phyloP scores from a whole-genome alignment of 1,284 basidiomycete genomes.

The Trichosporon inkin region DNA sequence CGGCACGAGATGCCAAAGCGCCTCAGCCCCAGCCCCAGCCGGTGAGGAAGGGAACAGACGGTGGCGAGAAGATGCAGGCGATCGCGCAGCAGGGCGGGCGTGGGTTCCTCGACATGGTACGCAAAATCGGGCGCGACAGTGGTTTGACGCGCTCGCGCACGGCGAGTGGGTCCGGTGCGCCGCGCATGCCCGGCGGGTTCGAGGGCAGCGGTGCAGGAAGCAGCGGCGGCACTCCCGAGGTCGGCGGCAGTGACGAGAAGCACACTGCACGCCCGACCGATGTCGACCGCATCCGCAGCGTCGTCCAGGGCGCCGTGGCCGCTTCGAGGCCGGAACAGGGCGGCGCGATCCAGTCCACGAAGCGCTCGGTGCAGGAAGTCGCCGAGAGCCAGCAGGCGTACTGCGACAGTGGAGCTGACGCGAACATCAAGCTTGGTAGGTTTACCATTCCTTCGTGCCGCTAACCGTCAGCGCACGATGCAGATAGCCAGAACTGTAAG shows the following conservation, averaged over 20 bases:
- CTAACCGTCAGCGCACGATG: conserved; percentile 15
- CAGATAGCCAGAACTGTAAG: conserved; percentile 44
- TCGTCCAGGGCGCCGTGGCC: conserved; percentile 64
- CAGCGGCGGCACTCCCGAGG: neutral
- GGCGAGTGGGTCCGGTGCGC: neutral
- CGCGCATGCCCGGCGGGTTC: conserved; percentile 2
- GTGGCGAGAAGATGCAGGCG: neutral
- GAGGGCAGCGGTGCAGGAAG: neutral
- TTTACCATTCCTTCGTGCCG: too few species aligned
- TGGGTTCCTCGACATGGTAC: neutral
- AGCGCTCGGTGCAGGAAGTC: conserved; percentile 65
- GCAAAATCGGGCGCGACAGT: conserved; percentile 6
- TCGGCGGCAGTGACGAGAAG: conserved; percentile 1
- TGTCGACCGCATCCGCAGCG: conserved; percentile 34
- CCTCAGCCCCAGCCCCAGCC: neutral
- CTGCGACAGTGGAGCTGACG: conserved; percentile 71
- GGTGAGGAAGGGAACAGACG: neutral
- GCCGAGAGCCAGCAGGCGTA: conserved; percentile 73
- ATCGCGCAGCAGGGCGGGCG: neutral
- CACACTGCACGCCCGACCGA: conserved; percentile 28
- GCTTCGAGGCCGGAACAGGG: conserved; percentile 59
- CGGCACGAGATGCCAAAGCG: neutral
- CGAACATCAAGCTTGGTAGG: conserved; percentile 57
- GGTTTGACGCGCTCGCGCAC: conserved; percentile 3
- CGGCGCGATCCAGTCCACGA: conserved; percentile 59